These are phyloP conservation scores for Naganishia vaughanmartiniae DNA, from an alignment of 768 basidiomycete genomes.

Conservation along the genomic window DNA sequence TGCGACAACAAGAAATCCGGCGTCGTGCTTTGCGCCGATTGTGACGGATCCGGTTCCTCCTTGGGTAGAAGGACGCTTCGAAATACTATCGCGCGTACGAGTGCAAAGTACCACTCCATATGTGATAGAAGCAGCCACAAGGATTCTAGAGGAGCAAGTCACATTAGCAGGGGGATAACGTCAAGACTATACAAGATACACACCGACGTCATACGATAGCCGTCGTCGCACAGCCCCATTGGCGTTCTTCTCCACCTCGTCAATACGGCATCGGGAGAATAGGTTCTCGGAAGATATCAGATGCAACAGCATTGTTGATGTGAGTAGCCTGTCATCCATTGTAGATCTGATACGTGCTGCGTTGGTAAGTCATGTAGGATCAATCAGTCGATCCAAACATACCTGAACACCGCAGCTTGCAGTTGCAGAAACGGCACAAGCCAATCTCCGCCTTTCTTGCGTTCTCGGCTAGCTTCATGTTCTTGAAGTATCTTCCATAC, in stretches of 20 bases:
- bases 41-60: background rate
- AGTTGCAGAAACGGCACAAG: slow-evolving; percentile 3
- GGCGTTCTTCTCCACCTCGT: background rate
- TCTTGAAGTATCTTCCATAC: slow-evolving; percentile 9
- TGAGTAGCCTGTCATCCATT: slow-evolving; percentile 15
- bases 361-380: background rate
- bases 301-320: slow-evolving; percentile 5
- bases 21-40: background rate
- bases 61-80: background rate
- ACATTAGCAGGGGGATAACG: background rate
- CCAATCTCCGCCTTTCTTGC: background rate
- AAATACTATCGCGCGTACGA: slow-evolving; percentile 10
- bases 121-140: slow-evolving; percentile 23
- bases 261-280: background rate
- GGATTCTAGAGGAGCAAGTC: background rate
- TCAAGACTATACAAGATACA: background rate
- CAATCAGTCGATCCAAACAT: background rate
- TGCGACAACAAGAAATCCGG: slow-evolving; percentile 15
- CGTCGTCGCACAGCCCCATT: background rate
- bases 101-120: slow-evolving; percentile 27
- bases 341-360: background rate
- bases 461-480: background rate
- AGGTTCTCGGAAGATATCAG: slow-evolving; percentile 15
- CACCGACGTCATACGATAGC: slow-evolving; percentile 18
- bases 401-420: slow-evolving; percentile 13